Evolutionary conservation across 345 rosid species (phyloP).

Genomic region (Litchi chinensis): DNA sequence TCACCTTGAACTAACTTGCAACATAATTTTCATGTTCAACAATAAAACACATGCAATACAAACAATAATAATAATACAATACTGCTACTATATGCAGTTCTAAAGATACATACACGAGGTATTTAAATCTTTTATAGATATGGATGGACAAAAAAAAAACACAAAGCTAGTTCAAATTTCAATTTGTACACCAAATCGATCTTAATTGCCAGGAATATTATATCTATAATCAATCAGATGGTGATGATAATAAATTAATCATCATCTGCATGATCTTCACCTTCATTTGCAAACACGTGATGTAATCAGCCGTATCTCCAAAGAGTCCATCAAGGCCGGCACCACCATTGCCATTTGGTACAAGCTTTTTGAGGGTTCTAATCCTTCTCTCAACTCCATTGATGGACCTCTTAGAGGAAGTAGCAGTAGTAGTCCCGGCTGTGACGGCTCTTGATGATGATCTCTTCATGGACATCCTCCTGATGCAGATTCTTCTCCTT

Average conservation of each 20-base stretch:
- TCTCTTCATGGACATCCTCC: background rate
- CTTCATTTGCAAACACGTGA: constrained; percentile 19
- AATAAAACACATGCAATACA: too few relatives aligned
- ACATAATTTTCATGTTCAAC: too few relatives aligned
- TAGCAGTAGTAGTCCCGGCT: background rate
- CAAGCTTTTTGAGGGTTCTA: constrained; percentile 10
- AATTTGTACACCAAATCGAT: too few relatives aligned
- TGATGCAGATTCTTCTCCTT: background rate
- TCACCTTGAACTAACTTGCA: too few relatives aligned
- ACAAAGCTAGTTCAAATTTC: too few relatives aligned
- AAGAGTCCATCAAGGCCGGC: constrained; percentile 2
- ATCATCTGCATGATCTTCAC: constrained; percentile 13
- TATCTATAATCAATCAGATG: background rate
- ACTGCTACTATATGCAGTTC: constrained; percentile 6
- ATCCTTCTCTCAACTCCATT: constrained; percentile 2
- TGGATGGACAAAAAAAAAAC: too few relatives aligned
- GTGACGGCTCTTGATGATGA: background rate
- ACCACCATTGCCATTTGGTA: background rate
- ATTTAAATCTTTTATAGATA: too few relatives aligned
- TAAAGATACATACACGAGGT: background rate
- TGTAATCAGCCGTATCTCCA: constrained; percentile 12
- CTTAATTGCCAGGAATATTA: too few relatives aligned
- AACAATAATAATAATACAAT: background rate
- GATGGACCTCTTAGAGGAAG: background rate
- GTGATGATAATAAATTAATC: constrained; percentile 6